Evolutionary conservation across 805 yeast genomes (phyloP).

Genomic region (Monosporozyma unispora): DNA sequence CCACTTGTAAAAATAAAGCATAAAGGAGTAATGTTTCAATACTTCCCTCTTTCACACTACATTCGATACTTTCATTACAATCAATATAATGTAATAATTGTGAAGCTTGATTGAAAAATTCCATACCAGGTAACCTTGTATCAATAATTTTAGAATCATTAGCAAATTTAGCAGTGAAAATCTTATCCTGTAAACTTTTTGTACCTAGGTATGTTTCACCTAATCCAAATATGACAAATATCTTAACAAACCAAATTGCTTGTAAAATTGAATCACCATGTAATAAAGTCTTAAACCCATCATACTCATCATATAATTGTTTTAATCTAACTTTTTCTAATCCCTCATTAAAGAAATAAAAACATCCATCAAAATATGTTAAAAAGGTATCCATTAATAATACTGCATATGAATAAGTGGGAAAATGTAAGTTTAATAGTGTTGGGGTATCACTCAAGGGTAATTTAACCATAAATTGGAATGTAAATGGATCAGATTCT

Average conservation of each 20-base stretch:
- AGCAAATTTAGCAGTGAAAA: neutral
- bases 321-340: conserved; percentile 57
- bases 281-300: conserved; percentile 5
- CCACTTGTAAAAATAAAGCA: conserved; percentile 75
- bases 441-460: neutral
- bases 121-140: conserved; percentile 52
- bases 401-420: conserved; percentile 70
- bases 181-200: conserved; percentile 24
- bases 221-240: conserved; percentile 60
- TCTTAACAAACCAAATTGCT: conserved; percentile 75
- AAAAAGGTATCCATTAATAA: conserved; percentile 65
- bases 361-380: conserved; percentile 75
- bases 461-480: neutral
- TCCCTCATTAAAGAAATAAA: conserved; percentile 78
- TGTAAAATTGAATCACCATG: conserved; percentile 49
- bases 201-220: conserved; percentile 81
- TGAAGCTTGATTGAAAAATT: conserved; percentile 72
- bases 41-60: conserved; percentile 70
- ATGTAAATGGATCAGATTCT: neutral
- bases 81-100: conserved; percentile 67
- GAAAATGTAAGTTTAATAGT: conserved; percentile 30
- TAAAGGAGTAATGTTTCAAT: conserved; percentile 65
- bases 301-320: conserved; percentile 41
- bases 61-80: conserved; percentile 73
- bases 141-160: too few relatives aligned